These are phyloP conservation scores for Neofusicoccum kwambonambiense DNA, from an alignment of 2,329 filamentous ascomycete species.

Conservation along the genomic window DNA sequence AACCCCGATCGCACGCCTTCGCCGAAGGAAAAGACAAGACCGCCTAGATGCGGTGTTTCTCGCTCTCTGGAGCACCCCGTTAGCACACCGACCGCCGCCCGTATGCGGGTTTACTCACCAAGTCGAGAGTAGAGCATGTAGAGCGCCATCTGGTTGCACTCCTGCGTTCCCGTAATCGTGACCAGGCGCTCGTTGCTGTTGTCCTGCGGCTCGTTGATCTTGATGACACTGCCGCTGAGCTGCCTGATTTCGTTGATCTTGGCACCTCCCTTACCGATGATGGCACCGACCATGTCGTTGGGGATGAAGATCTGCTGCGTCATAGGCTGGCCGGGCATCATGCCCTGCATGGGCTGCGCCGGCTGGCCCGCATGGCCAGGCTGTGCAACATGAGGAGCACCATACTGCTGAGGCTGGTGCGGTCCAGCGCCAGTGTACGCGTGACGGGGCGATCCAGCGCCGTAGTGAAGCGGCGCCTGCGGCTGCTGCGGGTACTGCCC, in stretches of 20 bases:
- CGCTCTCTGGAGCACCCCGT: slow-evolving; percentile 22
- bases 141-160: slow-evolving; percentile 99
- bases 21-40: slow-evolving; percentile 12
- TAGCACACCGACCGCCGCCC: background rate
- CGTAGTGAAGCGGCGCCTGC: slow-evolving; percentile 75
- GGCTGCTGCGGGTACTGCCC: slow-evolving; percentile 54
- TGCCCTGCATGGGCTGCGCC: slow-evolving; percentile 69
- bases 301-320: slow-evolving; percentile 99
- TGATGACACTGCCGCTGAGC: slow-evolving; percentile 95
- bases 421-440: slow-evolving; percentile 77
- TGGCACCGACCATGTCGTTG: slow-evolving; percentile 99
- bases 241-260: slow-evolving; percentile 99
- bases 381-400: slow-evolving; percentile 53
- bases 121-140: slow-evolving; percentile 99
- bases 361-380: slow-evolving; percentile 66
- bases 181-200: slow-evolving; percentile 98
- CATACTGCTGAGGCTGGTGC: slow-evolving; percentile 69
- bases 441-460: slow-evolving; percentile 65
- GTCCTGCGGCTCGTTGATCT: slow-evolving; percentile 99
- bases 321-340: slow-evolving; percentile 74
- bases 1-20: slow-evolving; percentile 12
- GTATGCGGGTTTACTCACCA: slow-evolving; percentile 55
- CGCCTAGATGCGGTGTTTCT: slow-evolving; percentile 24
- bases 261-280: slow-evolving; percentile 96
- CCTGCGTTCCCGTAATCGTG: slow-evolving; percentile 94